Evolutionary conservation across 768 basidiomycete species (phyloP).

Genomic region (Rhodosporidiobolus odoratus): DNA sequence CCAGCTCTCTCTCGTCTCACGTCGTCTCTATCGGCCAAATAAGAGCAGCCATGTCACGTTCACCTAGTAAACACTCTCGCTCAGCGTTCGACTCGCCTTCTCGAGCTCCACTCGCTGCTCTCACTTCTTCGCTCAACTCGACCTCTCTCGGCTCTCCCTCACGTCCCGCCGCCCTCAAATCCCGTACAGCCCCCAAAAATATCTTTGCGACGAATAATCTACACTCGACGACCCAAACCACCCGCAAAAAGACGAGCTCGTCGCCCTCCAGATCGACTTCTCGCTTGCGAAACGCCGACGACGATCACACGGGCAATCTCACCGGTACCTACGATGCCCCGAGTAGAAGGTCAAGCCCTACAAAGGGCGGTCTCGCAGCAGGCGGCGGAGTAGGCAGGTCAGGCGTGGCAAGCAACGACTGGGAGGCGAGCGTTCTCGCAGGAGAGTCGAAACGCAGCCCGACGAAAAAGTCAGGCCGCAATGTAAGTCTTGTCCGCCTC

Average conservation of each 20-base stretch:
- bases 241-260: conserved; percentile 29
- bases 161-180: neutral
- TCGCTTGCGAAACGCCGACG: neutral
- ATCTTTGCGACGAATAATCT: neutral
- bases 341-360: conserved; percentile 24
- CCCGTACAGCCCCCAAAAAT: neutral
- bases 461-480: conserved; percentile 4
- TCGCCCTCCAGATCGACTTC: neutral
- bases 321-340: conserved; percentile 10
- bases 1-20: neutral
- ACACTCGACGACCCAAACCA: conserved; percentile 24
- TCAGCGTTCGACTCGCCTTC: conserved; percentile 23
- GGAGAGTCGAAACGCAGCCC: conserved; percentile 28
- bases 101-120: conserved; percentile 3
- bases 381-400: conserved; percentile 4
- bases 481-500: neutral
- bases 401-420: conserved; percentile 24
- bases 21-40: neutral
- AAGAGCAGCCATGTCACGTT: conserved; percentile 10
- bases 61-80: neutral
- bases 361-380: conserved; percentile 1
- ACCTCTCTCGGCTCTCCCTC: conserved; percentile 24
- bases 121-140: conserved; percentile 14
- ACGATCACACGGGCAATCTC: conserved; percentile 17
- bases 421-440: conserved; percentile 5